Evolutionary conservation across 148 eudicot species (phyloP).

Genomic region (Camellia sinensis): DNA sequence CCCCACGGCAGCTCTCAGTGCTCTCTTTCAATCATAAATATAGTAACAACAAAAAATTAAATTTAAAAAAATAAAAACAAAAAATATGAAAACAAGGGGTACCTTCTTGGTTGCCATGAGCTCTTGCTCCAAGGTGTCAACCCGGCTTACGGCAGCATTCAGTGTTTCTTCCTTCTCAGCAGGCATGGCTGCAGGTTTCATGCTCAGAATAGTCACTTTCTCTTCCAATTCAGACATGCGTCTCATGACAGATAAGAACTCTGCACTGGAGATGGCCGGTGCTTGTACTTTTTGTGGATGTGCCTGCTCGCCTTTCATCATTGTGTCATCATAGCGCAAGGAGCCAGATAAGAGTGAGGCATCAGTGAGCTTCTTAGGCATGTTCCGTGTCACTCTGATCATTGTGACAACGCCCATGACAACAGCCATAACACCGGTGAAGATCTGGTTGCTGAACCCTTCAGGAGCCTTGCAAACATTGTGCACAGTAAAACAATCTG

Average conservation of each 20-base stretch:
- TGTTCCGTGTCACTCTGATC: conserved; percentile 71
- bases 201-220: conserved; percentile 46
- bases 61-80: not conserved
- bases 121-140: conserved; percentile 66
- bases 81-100: conserved; percentile 5
- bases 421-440: conserved; percentile 72
- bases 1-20: not conserved
- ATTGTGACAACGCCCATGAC: conserved; percentile 79
- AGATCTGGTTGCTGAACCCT: conserved; percentile 44
- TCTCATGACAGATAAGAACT: conserved; percentile 65
- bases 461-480: conserved; percentile 37
- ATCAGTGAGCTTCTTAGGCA: conserved; percentile 77
- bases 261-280: conserved; percentile 47
- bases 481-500: conserved; percentile 34
- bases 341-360: conserved; percentile 61
- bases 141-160: conserved; percentile 62
- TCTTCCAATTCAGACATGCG: conserved; percentile 86
- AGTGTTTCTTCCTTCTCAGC: conserved; percentile 92
- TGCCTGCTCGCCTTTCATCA: conserved; percentile 23
- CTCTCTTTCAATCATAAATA: not conserved
- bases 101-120: conserved; percentile 80
- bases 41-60: not conserved
- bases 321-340: conserved; percentile 37
- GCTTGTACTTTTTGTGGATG: conserved; percentile 32
- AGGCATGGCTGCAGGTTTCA: conserved; percentile 58